These are phyloP conservation scores for Colletotrichum liaoningense DNA, from an alignment of 2,329 filamentous ascomycete species.

Conservation along the genomic window DNA sequence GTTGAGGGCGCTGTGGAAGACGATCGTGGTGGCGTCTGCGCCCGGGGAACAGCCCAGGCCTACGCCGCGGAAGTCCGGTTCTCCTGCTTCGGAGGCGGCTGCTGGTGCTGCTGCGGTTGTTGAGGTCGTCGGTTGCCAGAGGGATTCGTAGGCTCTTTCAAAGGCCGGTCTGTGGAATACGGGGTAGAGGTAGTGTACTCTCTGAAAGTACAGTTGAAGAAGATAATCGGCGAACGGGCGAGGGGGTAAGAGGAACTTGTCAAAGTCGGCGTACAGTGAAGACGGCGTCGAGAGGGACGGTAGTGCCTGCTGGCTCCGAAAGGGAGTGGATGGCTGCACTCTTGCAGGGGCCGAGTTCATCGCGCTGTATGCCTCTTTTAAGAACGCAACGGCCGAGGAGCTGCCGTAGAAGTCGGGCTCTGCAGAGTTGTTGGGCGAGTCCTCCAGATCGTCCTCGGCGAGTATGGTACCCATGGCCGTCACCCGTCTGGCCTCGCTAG, in stretches of 20 bases:
- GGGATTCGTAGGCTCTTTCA: conserved; percentile 49
- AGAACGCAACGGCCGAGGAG: conserved; percentile 52
- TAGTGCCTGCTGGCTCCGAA: background rate
- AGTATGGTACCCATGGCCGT: conserved; percentile 52
- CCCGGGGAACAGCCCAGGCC: conserved; percentile 46
- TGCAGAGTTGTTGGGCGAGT: conserved; percentile 28
- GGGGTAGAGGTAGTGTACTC: conserved; percentile 55
- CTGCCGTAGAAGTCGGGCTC: conserved; percentile 48
- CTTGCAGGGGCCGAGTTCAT: conserved; percentile 38
- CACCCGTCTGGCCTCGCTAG: conserved; percentile 38
- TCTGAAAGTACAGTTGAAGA: conserved; percentile 50
- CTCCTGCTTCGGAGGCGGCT: background rate
- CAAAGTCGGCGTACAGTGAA: conserved; percentile 34
- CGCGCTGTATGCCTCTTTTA: conserved; percentile 49
- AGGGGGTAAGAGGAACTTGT: conserved; percentile 53
- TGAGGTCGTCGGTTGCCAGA: conserved; percentile 45
- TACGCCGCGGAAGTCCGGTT: conserved; percentile 36
- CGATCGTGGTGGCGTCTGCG: conserved; percentile 45
- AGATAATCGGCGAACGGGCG: conserved; percentile 54
- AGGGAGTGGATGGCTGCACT: background rate
- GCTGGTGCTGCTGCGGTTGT: background rate
- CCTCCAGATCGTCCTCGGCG: conserved; percentile 44
- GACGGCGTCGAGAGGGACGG: conserved; percentile 16
- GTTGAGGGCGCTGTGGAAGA: conserved; percentile 56
- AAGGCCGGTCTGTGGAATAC: conserved; percentile 56